These are phyloP conservation scores for Psilocybe cubensis DNA, from an alignment of 768 basidiomycete genomes.

Conservation along the genomic window DNA sequence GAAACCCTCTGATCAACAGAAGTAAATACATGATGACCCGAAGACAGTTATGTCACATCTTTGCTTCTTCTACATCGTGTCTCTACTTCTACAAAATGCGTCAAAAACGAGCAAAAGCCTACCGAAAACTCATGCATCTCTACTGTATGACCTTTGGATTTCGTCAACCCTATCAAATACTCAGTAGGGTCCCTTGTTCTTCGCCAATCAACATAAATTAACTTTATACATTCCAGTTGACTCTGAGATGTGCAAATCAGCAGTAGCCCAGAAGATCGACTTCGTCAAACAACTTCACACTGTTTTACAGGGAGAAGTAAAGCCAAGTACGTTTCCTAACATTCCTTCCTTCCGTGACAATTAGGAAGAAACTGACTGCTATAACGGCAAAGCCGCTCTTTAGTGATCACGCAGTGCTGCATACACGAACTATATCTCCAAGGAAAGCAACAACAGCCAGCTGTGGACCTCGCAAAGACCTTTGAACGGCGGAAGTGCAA, in stretches of 20 bases:
- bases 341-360: background rate
- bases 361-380: conserved; percentile 22
- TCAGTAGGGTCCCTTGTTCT: conserved; percentile 51
- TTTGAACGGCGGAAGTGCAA: conserved; percentile 97
- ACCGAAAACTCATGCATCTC: conserved; percentile 91
- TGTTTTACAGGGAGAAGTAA: conserved; percentile 86
- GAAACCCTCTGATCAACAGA: conserved; percentile 12
- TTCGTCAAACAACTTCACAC: conserved; percentile 72
- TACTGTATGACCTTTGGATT: conserved; percentile 90
- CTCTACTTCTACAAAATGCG: conserved; percentile 59
- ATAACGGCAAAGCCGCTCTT: conserved; percentile 48
- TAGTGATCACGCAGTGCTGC: conserved; percentile 99
- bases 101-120: conserved; percentile 94
- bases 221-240: conserved; percentile 61
- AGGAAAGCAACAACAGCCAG: conserved; percentile 71
- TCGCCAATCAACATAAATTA: conserved; percentile 10
- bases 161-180: conserved; percentile 90
- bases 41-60: background rate
- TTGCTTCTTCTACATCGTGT: background rate
- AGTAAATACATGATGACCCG: conserved; percentile 18
- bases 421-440: conserved; percentile 92
- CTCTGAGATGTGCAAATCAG: conserved; percentile 76
- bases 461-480: conserved; percentile 87
- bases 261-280: conserved; percentile 73
- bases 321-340: conserved; percentile 72